Conservation (phyloP, 1,139 yeast species). For the Entelexis paramagnoliae region DNA sequence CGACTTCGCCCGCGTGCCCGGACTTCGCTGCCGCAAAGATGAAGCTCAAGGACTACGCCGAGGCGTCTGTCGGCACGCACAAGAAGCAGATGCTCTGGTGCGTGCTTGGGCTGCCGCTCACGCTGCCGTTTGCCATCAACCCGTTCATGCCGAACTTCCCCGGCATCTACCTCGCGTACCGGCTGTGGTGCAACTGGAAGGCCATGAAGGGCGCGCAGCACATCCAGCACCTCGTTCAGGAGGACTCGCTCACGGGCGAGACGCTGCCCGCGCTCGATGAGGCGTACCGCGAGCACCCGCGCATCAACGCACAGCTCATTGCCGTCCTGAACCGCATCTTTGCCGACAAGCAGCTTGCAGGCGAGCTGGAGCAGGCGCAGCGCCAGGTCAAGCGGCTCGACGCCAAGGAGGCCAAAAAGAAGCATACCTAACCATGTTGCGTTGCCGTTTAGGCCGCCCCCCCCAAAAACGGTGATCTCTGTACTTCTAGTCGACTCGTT, state of each 20-base stretch:
- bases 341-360: slow-evolving; percentile 7
- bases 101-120: slow-evolving; percentile 58
- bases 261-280: slow-evolving; percentile 1
- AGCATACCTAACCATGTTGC: no score
- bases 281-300: neutral
- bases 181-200: slow-evolving; percentile 75
- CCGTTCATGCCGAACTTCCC: slow-evolving; percentile 96
- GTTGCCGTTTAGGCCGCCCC: no score
- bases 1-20: slow-evolving; percentile 19
- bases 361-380: slow-evolving; percentile 20
- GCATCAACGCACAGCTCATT: slow-evolving; percentile 8
- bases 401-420: neutral
- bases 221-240: slow-evolving; percentile 42
- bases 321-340: slow-evolving; percentile 14
- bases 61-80: slow-evolving; percentile 34
- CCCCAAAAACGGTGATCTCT: no score
- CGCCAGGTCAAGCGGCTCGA: slow-evolving; percentile 8
- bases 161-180: slow-evolving; percentile 72
- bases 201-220: slow-evolving; percentile 71
- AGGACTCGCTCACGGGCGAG: slow-evolving; percentile 14
- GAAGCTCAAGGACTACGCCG: slow-evolving; percentile 28
- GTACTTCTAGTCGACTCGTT: no score
- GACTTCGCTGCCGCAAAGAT: slow-evolving; percentile 18
- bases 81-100: slow-evolving; percentile 40
- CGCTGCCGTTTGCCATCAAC: slow-evolving; percentile 67